Conservation (phyloP, 371 early-diverging fungal genomes). For the Dichotomocladium elegans region DNA sequence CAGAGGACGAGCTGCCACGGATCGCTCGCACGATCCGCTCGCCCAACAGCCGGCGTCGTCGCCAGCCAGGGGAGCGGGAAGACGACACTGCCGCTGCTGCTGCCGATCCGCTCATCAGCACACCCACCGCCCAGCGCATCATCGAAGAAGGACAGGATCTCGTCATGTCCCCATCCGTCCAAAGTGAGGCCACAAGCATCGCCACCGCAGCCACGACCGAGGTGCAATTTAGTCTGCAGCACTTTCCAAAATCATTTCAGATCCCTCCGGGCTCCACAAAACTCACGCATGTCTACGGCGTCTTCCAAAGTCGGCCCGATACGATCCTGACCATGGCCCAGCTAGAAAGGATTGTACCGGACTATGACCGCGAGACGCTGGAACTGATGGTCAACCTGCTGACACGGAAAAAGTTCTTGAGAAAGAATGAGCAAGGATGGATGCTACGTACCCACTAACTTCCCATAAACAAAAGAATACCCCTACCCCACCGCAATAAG, state of each 20-base stretch:
- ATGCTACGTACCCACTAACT: too few species aligned
- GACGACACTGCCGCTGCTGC: neutral
- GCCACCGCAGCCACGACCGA: neutral
- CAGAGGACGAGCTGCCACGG: neutral
- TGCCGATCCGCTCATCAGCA: neutral
- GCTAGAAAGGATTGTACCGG: neutral
- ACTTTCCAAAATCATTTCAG: conserved; percentile 29
- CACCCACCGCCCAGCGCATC: neutral
- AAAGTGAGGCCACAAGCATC: neutral
- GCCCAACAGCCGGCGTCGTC: neutral
- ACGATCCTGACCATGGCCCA: conserved; percentile 16
- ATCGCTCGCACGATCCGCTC: neutral
- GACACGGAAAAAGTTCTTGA: conserved; percentile 21
- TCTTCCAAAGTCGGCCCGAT: conserved; percentile 24
- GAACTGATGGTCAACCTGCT: conserved; percentile 22
- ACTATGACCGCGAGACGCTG: conserved; percentile 1
- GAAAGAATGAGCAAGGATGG: conserved; percentile 23
- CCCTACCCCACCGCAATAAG: too few species aligned
- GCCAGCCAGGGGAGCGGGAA: neutral
- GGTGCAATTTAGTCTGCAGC: conserved; percentile 23
- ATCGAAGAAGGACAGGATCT: neutral
- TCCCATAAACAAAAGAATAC: too few species aligned
- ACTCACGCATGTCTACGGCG: conserved; percentile 24
- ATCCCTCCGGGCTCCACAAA: conserved; percentile 33
- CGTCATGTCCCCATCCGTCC: neutral